Evolutionary conservation across 176 grass and related monocot species (phyloP).

Genomic region (Oryza officinalis): DNA sequence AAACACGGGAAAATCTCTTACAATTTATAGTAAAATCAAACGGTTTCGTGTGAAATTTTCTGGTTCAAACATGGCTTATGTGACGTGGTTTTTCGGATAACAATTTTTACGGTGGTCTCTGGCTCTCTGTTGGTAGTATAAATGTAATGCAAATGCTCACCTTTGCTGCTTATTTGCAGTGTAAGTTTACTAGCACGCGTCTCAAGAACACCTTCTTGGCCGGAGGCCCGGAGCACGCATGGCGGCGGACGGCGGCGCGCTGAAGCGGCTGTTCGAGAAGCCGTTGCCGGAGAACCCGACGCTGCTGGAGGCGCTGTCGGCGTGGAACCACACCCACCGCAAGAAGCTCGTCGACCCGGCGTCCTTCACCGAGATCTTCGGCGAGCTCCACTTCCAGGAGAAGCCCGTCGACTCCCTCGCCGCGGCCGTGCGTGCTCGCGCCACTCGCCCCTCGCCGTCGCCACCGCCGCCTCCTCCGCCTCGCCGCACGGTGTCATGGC

Average conservation of each 20-base stretch:
- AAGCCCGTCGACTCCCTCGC: conserved; percentile 16
- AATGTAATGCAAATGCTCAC: background rate
- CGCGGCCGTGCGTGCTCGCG: background rate
- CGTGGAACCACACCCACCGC: conserved; percentile 58
- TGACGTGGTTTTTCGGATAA: background rate
- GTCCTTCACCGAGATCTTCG: conserved; percentile 93
- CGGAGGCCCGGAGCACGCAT: conserved; percentile 11
- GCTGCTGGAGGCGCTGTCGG: conserved; percentile 80
- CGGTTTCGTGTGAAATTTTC: background rate
- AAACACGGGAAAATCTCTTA: background rate
- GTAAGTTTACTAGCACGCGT: background rate
- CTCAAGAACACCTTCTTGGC: background rate
- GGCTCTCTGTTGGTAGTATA: no score
- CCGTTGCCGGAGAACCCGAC: conserved; percentile 88
- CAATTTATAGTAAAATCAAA: background rate
- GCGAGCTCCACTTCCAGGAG: conserved; percentile 88
- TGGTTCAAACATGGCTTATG: background rate
- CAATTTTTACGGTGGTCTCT: no score
- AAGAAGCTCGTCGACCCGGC: conserved; percentile 59
- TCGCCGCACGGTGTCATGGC: background rate
- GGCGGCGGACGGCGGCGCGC: conserved; percentile 59
- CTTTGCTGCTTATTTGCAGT: background rate
- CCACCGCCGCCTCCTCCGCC: background rate
- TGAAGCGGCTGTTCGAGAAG: conserved; percentile 87
- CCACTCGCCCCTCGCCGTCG: background rate